Conservation (phyloP, 2,329 filamentous ascomycete genomes). For the Pseudogymnoascus sp. region DNA sequence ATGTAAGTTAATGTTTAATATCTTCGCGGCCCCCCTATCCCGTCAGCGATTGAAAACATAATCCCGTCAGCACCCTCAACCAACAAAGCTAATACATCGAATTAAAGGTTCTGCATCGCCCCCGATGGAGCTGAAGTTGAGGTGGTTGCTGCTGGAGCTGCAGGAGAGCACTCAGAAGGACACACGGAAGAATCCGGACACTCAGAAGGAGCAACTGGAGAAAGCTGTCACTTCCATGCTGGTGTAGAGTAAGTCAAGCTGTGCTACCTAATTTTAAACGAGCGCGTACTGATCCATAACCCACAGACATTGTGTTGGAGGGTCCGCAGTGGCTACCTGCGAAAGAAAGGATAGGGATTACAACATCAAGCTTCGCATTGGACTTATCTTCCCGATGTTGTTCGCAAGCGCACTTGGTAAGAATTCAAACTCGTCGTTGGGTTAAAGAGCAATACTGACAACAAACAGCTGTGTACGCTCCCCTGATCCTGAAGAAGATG, state of each 20-base stretch:
- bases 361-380: constrained; percentile 60
- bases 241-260: constrained; percentile 57
- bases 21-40: background rate
- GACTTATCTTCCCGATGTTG: constrained; percentile 64
- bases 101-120: constrained; percentile 51
- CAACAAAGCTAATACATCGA: background rate
- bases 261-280: constrained; percentile 5
- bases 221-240: constrained; percentile 65
- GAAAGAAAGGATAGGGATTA: constrained; percentile 50
- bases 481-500: constrained; percentile 54
- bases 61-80: background rate
- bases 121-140: constrained; percentile 53
- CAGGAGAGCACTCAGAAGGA: constrained; percentile 17
- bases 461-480: constrained; percentile 48
- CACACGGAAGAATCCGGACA: constrained; percentile 20
- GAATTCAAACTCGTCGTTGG: constrained; percentile 4
- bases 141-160: constrained; percentile 32
- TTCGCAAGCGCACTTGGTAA: constrained; percentile 57
- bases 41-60: background rate
- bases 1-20: constrained; percentile 36
- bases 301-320: constrained; percentile 26
- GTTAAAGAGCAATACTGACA: constrained; percentile 11
- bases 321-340: constrained; percentile 33
- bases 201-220: constrained; percentile 23
- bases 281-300: background rate